Conservation (phyloP, 345 rosid genomes). For the Barbarea vulgaris region DNA sequence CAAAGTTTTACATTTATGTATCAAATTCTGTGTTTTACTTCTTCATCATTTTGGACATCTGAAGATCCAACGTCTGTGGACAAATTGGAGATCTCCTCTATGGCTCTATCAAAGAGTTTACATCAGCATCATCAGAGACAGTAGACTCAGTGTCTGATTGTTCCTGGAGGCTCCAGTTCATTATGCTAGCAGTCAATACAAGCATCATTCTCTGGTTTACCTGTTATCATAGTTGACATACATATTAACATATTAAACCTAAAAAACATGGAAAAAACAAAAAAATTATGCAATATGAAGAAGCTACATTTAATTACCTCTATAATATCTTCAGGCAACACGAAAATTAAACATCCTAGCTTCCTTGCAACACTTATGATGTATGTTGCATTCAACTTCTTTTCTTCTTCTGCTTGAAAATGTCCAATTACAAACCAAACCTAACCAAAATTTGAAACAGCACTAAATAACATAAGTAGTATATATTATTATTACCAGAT, state of each 20-base stretch:
- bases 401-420: constrained; percentile 68
- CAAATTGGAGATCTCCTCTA: constrained; percentile 46
- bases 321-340: constrained; percentile 91
- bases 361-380: constrained; percentile 94
- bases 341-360: constrained; percentile 90
- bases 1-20: background rate
- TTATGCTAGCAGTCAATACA: constrained; percentile 78
- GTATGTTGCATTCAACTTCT: constrained; percentile 81
- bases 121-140: constrained; percentile 38
- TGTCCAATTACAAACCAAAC: background rate
- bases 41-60: background rate
- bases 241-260: background rate
- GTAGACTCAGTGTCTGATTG: constrained; percentile 41
- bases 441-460: background rate
- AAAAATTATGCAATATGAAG: background rate
- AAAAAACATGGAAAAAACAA: background rate
- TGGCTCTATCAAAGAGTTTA: constrained; percentile 32
- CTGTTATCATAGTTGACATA: constrained; percentile 42
- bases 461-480: background rate
- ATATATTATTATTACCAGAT: constrained; percentile 54
- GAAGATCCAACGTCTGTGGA: constrained; percentile 15
- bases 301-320: constrained; percentile 51
- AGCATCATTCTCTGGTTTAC: constrained; percentile 94
- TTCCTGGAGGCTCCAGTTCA: constrained; percentile 82
- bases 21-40: background rate